Base-by-base conservation (phyloP, 768 basidiomycete genomes). In the Clathrus columnatus region DNA sequence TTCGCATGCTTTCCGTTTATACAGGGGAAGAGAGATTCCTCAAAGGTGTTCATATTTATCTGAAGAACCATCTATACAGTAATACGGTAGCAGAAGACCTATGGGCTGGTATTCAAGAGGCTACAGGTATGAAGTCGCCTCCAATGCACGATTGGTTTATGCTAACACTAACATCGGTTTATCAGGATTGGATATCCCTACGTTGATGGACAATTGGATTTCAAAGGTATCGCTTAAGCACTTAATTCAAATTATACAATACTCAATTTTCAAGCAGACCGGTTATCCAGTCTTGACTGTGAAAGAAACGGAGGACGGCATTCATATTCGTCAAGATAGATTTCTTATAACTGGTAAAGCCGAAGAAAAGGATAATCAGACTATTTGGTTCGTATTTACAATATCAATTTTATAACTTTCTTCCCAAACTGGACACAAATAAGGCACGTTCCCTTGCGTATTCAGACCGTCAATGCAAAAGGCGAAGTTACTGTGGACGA, bases 281-380 rank as follows among this genome's bases (percentile, higher is more conserved):
- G 96, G 96, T 16, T 97, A 85, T 74, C 96, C 96, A 1, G 83
- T 98, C 23, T 68, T 98, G 53, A 87, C 82, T 28, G 90, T 98
- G 45, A 85, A 81, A 1, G 93, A 97, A 69, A 78, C 75, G 11
- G 67, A 73, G 0, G 79, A 76, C 44, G 85, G 85, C 7, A 83
- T 99, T 61, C 77, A 74, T 55, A 76, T 98, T 52, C 81, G 83
- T 29, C 96, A 98, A 70, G 89, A 96, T 66, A 79, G 96, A n/a
- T 98, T 96, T 78, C 73, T 98, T 47, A 87, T 90, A 65, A 87
- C 84, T 0, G 94, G 92, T 0, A 78, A 77, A 58, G 83, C 82
- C 7, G 81, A 84, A 62, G 79, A 81, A 8, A 81, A 89, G 65
- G 89, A 96, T 57, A 91, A 96, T 62, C 74, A 91, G 67, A 94